phyloP scores from a whole-genome alignment of 1,284 basidiomycete genomes.

The Vanrija pseudolonga region DNA sequence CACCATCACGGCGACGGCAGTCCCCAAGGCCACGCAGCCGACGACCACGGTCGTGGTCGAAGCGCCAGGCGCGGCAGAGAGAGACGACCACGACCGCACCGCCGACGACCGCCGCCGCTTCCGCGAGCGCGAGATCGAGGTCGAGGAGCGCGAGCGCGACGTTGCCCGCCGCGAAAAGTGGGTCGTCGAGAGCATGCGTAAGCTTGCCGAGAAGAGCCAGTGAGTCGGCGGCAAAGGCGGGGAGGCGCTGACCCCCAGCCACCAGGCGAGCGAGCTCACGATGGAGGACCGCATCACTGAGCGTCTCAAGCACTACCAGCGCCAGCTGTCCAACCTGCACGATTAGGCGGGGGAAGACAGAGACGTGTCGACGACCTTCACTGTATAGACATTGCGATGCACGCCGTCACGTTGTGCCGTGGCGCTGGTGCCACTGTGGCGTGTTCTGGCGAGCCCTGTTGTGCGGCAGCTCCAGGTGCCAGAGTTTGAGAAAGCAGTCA shows the following conservation, averaged over 20 bases:
- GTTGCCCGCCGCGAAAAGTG: constrained; percentile 40
- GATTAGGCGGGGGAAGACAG: background rate
- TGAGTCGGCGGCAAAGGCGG: constrained; percentile 11
- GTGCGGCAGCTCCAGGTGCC: too few species aligned
- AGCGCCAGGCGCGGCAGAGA: too few species aligned
- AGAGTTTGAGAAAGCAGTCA: too few species aligned
- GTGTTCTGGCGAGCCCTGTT: too few species aligned
- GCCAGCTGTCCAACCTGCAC: constrained; percentile 23
- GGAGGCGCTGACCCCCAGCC: constrained; percentile 13
- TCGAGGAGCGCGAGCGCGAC: constrained; percentile 40
- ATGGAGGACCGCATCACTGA: constrained; percentile 46
- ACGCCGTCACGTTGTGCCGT: too few species aligned
- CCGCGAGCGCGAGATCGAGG: constrained; percentile 29
- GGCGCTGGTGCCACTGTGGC: too few species aligned
- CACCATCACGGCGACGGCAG: background rate
- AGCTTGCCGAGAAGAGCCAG: constrained; percentile 41
- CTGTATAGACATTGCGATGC: too few species aligned
- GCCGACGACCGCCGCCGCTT: background rate
- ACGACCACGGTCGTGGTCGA: too few species aligned
- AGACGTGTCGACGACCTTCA: background rate
- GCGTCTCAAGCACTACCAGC: constrained; percentile 40
- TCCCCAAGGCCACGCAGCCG: too few species aligned
- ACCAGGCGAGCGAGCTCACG: constrained; percentile 36
- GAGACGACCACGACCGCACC: background rate
- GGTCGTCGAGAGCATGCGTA: constrained; percentile 44